These are phyloP conservation scores for Apiotrichum montevideense DNA, from an alignment of 1,284 basidiomycete genomes.

Conservation along the genomic window DNA sequence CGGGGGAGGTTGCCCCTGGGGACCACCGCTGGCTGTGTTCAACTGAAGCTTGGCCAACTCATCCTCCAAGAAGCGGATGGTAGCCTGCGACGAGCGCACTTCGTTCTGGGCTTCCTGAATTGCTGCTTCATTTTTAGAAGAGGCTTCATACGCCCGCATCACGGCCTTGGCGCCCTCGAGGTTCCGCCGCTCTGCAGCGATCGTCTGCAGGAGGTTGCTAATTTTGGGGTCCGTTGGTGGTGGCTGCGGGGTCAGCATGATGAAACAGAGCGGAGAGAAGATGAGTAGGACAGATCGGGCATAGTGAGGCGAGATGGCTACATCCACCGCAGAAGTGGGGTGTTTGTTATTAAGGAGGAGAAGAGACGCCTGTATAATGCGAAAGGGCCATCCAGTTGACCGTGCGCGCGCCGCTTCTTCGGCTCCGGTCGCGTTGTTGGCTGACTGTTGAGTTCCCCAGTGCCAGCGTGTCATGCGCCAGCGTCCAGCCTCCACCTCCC, in stretches of 20 bases:
- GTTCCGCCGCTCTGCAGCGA: slow-evolving; percentile 44
- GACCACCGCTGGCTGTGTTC: background rate
- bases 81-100: slow-evolving; percentile 42
- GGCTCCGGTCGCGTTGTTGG: too few species aligned
- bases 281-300: background rate
- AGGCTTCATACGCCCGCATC: slow-evolving; percentile 45
- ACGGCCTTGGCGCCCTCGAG: slow-evolving; percentile 47
- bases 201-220: slow-evolving; percentile 38
- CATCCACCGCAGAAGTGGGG: too few species aligned
- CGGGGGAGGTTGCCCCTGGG: background rate
- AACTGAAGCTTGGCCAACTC: slow-evolving; percentile 44
- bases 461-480: too few species aligned
- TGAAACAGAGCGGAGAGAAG: slow-evolving; percentile 1
- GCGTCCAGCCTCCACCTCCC: too few species aligned
- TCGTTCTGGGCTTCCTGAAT: slow-evolving; percentile 48
- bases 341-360: too few species aligned
- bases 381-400: too few species aligned
- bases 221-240: slow-evolving; percentile 26
- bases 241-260: slow-evolving; percentile 9
- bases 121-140: slow-evolving; percentile 44
- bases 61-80: slow-evolving; percentile 45
- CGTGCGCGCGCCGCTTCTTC: background rate
- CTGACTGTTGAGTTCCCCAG: too few species aligned
- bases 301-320: too few species aligned
- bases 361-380: too few species aligned